phyloP scores from a whole-genome alignment of 306 rosid species.

The Glycine tomentella region DNA sequence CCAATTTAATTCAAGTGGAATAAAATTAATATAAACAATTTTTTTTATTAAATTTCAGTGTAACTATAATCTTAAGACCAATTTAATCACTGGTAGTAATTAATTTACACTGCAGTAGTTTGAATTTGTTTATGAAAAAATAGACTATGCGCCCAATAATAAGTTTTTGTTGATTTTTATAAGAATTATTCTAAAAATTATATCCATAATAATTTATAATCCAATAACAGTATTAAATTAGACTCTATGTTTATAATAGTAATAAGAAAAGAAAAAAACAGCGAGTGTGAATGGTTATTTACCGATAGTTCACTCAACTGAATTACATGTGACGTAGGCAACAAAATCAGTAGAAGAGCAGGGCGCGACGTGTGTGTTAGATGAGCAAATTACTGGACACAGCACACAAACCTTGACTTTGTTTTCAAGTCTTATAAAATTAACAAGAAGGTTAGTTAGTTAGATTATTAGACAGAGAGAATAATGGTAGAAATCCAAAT shows the following conservation, averaged over 20 bases:
- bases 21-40: neutral
- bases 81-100: neutral
- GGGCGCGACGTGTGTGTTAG: neutral
- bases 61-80: neutral
- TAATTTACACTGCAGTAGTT: neutral
- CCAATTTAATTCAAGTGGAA: neutral
- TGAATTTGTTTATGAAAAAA: neutral
- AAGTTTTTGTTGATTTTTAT: too few relatives aligned
- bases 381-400: slow-evolving; percentile 32
- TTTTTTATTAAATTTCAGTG: too few relatives aligned
- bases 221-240: too few relatives aligned
- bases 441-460: neutral
- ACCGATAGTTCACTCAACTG: slow-evolving; percentile 65
- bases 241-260: too few relatives aligned
- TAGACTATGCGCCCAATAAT: too few relatives aligned
- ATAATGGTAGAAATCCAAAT: neutral
- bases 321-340: slow-evolving; percentile 49
- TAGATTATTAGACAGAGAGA: neutral
- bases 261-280: too few relatives aligned
- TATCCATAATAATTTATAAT: too few relatives aligned
- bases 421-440: slow-evolving; percentile 42
- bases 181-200: too few relatives aligned
- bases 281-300: neutral
- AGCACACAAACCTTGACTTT: slow-evolving; percentile 46
- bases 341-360: too few relatives aligned